Conservation (phyloP, 2,329 filamentous ascomycete species). For the Dothidotthia symphoricarpi region DNA sequence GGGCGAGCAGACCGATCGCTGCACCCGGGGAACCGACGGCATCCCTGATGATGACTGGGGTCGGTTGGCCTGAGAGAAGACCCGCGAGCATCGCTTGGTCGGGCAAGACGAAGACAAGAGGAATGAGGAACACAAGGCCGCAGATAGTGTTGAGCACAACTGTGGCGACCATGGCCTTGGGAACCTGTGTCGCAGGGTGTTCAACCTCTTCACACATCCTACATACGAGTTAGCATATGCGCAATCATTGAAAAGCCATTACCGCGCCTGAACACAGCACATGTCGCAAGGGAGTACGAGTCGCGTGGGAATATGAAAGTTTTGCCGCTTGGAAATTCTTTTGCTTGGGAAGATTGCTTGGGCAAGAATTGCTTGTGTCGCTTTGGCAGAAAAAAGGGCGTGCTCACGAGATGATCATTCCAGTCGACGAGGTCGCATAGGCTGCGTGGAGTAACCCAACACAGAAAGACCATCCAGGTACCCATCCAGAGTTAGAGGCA, state of each 20-base stretch:
- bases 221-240: constrained; percentile 25
- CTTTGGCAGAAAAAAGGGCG: constrained; percentile 33
- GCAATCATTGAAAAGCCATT: constrained; percentile 8
- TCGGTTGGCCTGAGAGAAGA: constrained; percentile 60
- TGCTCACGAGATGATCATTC: constrained; percentile 74
- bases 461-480: constrained; percentile 69
- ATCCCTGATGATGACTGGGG: constrained; percentile 62
- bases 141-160: constrained; percentile 65
- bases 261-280: constrained; percentile 16
- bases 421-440: constrained; percentile 72
- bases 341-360: constrained; percentile 18
- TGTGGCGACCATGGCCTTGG: constrained; percentile 69
- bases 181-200: constrained; percentile 64
- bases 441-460: constrained; percentile 70
- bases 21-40: constrained; percentile 62
- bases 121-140: constrained; percentile 67
- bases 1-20: constrained; percentile 62
- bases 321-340: constrained; percentile 20
- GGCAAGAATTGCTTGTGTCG: constrained; percentile 19
- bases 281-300: constrained; percentile 19
- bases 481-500: constrained; percentile 64
- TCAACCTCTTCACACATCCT: constrained; percentile 74
- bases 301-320: constrained; percentile 13
- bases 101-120: constrained; percentile 67
- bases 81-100: constrained; percentile 57